phyloP scores from a whole-genome alignment of 768 basidiomycete species.

The Panaeolus papilionaceus region DNA sequence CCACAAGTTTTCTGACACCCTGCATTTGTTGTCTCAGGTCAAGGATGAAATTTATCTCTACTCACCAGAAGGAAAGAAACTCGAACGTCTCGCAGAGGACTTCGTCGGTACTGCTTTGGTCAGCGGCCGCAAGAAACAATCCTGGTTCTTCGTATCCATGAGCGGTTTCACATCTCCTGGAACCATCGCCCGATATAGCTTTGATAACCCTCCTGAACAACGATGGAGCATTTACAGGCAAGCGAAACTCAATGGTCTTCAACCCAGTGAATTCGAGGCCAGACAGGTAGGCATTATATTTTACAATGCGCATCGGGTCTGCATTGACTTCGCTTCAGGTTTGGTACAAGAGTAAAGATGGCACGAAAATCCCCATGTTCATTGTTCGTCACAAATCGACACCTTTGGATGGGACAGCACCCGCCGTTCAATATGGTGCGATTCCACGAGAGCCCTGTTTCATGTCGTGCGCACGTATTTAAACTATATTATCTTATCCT shows the following conservation, averaged over 20 bases:
- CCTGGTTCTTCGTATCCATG: conserved; percentile 69
- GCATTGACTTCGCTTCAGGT: conserved; percentile 45
- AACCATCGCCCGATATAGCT: conserved; percentile 67
- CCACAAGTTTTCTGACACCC: conserved; percentile 14
- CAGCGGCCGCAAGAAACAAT: conserved; percentile 55
- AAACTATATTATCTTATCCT: background rate
- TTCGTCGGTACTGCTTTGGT: conserved; percentile 71
- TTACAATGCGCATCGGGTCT: background rate
- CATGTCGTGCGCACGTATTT: conserved; percentile 4
- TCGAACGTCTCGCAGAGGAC: conserved; percentile 64
- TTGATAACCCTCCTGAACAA: conserved; percentile 55
- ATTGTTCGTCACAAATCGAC: conserved; percentile 78
- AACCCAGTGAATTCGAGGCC: conserved; percentile 70
- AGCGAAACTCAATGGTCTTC: conserved; percentile 64
- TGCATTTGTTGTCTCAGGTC: conserved; percentile 49
- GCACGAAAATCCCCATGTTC: conserved; percentile 86
- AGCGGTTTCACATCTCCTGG: conserved; percentile 78
- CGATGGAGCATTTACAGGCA: conserved; percentile 64
- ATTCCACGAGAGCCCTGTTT: background rate
- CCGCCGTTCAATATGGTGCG: conserved; percentile 78
- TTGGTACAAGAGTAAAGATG: conserved; percentile 83
- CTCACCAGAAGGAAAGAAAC: conserved; percentile 54
- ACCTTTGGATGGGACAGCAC: conserved; percentile 73
- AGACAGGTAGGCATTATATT: conserved; percentile 54
- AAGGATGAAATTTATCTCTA: conserved; percentile 83